phyloP scores from a whole-genome alignment of 1,139 yeast species.

The Yamadazyma spencermartinsiae region DNA sequence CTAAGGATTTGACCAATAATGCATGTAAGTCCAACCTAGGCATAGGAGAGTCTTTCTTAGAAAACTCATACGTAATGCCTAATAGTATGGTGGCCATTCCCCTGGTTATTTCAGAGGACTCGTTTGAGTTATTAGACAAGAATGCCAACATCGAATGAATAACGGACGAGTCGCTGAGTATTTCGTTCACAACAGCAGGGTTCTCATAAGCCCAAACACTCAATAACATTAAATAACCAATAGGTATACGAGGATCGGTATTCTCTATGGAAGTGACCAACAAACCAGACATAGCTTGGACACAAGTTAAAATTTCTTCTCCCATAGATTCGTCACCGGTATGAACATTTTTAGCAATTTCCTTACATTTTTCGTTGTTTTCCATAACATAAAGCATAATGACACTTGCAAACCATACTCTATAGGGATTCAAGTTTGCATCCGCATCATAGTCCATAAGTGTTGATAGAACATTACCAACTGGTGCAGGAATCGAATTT shows the following conservation, averaged over 20 bases:
- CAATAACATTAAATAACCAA: slow-evolving; percentile 77
- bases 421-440: slow-evolving; percentile 77
- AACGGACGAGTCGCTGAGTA: slow-evolving; percentile 65
- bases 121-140: slow-evolving; percentile 60
- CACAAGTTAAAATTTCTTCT: slow-evolving; percentile 71
- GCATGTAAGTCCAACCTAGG: slow-evolving; percentile 64
- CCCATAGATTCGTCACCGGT: slow-evolving; percentile 68
- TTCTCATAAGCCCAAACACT: slow-evolving; percentile 82
- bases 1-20: slow-evolving; percentile 67
- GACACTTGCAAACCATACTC: slow-evolving; percentile 80
- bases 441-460: slow-evolving; percentile 80
- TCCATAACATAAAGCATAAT: slow-evolving; percentile 64
- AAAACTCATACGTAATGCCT: slow-evolving; percentile 82
- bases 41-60: slow-evolving; percentile 69
- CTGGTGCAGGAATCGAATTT: slow-evolving; percentile 23
- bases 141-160: slow-evolving; percentile 69
- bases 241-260: slow-evolving; percentile 72
- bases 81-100: slow-evolving; percentile 73
- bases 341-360: slow-evolving; percentile 52
- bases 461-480: slow-evolving; percentile 61
- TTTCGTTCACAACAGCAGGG: slow-evolving; percentile 70
- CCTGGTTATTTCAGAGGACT: slow-evolving; percentile 61
- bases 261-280: slow-evolving; percentile 64
- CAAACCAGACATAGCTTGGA: slow-evolving; percentile 80
- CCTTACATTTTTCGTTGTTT: slow-evolving; percentile 53